Conservation (phyloP, 2,329 filamentous ascomycete species). For the Catunica adiposa region DNA sequence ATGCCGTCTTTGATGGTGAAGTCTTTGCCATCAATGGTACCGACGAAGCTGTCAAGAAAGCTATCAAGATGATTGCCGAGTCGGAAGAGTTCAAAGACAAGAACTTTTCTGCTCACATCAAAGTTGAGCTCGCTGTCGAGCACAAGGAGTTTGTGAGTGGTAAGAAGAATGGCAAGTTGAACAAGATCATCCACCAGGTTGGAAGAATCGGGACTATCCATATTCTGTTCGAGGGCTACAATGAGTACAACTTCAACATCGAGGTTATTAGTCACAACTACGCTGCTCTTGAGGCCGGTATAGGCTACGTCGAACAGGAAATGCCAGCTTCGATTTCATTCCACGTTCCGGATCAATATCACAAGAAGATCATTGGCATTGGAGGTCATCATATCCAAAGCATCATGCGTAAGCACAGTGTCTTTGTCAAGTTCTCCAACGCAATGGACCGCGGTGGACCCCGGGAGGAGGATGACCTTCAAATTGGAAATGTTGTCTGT, state of each 20-base stretch:
- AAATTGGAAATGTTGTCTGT: slow-evolving; percentile 97
- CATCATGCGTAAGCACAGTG: slow-evolving; percentile 99
- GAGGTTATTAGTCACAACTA: slow-evolving; percentile 88
- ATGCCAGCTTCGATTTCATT: slow-evolving; percentile 99
- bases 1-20: slow-evolving; percentile 85
- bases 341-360: slow-evolving; percentile 96
- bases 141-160: slow-evolving; percentile 99
- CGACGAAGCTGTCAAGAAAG: slow-evolving; percentile 88
- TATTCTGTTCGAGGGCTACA: slow-evolving; percentile 97
- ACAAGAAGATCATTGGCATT: slow-evolving; percentile 98
- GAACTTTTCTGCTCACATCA: slow-evolving; percentile 87
- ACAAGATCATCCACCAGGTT: slow-evolving; percentile 84
- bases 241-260: slow-evolving; percentile 99
- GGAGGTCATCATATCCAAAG: slow-evolving; percentile 96
- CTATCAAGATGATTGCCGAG: slow-evolving; percentile 85
- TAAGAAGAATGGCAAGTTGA: slow-evolving; percentile 99
- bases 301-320: slow-evolving; percentile 90
- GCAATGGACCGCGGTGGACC: slow-evolving; percentile 92
- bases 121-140: slow-evolving; percentile 96
- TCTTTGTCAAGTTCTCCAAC: slow-evolving; percentile 98
- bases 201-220: slow-evolving; percentile 83
- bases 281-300: slow-evolving; percentile 82
- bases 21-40: slow-evolving; percentile 90
- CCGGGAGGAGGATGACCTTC: slow-evolving; percentile 93
- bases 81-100: slow-evolving; percentile 76